These are phyloP conservation scores for Penicillium brevicompactum DNA, from an alignment of 2,329 filamentous ascomycete genomes.

Conservation along the genomic window DNA sequence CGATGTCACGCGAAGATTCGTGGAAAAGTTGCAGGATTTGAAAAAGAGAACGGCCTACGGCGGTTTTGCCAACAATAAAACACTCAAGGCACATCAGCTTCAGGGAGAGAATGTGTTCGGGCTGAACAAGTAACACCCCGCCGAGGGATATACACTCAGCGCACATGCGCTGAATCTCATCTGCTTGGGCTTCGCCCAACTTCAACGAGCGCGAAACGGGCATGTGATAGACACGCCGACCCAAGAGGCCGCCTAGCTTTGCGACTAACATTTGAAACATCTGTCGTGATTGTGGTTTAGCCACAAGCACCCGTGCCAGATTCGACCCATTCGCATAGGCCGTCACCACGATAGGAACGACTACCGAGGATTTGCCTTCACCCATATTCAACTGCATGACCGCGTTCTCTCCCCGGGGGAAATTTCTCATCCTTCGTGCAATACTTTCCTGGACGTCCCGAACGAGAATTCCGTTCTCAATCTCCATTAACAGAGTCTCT, in stretches of 20 bases:
- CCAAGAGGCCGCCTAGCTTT: constrained; percentile 49
- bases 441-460: constrained; percentile 62
- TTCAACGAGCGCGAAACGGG: constrained; percentile 52
- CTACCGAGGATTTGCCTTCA: constrained; percentile 69
- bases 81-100: constrained; percentile 62
- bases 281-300: constrained; percentile 63
- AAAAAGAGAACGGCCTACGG: constrained; percentile 13
- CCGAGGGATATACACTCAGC: constrained; percentile 52
- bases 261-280: constrained; percentile 52
- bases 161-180: constrained; percentile 43
- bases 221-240: constrained; percentile 48
- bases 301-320: constrained; percentile 61
- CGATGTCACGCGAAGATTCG: constrained; percentile 52
- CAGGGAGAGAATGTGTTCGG: constrained; percentile 66
- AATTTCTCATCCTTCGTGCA: constrained; percentile 56
- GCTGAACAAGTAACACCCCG: constrained; percentile 63
- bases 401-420: constrained; percentile 45
- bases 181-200: constrained; percentile 34
- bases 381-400: constrained; percentile 73
- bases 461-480: constrained; percentile 65
- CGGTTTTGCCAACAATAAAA: constrained; percentile 11
- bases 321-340: constrained; percentile 52
- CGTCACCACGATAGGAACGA: constrained; percentile 65
- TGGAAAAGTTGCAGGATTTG: constrained; percentile 13
- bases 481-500: constrained; percentile 65